Conservation (phyloP, 495 filamentous ascomycete species). For the Penicillium taxi region DNA sequence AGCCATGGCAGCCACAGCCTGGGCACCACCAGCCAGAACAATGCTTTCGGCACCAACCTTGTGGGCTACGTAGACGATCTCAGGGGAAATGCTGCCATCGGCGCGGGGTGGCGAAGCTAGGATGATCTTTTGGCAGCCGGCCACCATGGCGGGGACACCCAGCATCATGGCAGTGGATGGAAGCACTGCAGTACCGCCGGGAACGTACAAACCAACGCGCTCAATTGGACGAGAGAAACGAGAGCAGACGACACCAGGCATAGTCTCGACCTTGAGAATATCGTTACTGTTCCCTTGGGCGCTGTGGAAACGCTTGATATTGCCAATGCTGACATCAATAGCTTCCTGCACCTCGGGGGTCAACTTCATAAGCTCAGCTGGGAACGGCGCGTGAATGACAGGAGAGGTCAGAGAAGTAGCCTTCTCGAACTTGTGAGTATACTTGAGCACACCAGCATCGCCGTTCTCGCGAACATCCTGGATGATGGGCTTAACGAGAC, state of each 20-base stretch:
- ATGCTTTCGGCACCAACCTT: constrained; percentile 94
- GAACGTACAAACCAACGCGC: constrained; percentile 87
- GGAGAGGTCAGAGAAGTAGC: constrained; percentile 83
- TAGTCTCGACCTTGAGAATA: constrained; percentile 79
- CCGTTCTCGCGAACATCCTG: constrained; percentile 71
- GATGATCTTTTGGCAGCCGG: constrained; percentile 93
- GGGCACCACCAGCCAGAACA: constrained; percentile 88
- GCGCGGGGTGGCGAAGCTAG: constrained; percentile 83
- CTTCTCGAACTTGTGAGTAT: constrained; percentile 96
- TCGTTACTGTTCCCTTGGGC: constrained; percentile 73
- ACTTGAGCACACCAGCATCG: constrained; percentile 78
- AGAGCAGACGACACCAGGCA: constrained; percentile 93
- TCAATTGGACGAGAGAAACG: constrained; percentile 91
- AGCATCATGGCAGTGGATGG: constrained; percentile 97
- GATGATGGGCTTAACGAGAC: constrained; percentile 84
- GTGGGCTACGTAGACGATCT: constrained; percentile 97
- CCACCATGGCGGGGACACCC: constrained; percentile 93
- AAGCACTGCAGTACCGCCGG: constrained; percentile 90
- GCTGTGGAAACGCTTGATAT: constrained; percentile 87
- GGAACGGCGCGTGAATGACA: constrained; percentile 82
- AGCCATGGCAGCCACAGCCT: constrained; percentile 77
- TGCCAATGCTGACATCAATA: constrained; percentile 89
- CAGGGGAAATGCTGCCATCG: constrained; percentile 86
- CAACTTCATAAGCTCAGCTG: constrained; percentile 74
- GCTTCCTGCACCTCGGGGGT: constrained; percentile 73